Conservation (phyloP, 768 basidiomycete species). For the Tephrocybe sp. region DNA sequence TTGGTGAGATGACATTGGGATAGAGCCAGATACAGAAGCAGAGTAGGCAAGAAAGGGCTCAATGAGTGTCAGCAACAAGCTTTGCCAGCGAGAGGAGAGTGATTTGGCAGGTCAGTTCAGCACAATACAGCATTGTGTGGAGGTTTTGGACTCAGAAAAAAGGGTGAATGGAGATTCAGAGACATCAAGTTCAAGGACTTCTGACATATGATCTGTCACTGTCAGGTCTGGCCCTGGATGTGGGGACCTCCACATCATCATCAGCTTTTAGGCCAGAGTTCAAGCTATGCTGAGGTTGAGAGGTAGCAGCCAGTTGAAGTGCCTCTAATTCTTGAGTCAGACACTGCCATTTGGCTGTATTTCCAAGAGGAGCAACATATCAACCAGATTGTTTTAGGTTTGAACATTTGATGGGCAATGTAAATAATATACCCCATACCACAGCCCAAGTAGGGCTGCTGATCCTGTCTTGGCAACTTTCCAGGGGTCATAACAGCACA, state of each 20-base stretch:
- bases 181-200: too few species aligned
- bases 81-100: constrained; percentile 5
- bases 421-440: constrained; percentile 22
- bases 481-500: neutral
- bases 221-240: neutral
- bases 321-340: neutral
- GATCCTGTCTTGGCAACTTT: neutral
- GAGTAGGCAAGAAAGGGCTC: constrained; percentile 4
- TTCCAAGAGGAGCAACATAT: constrained; percentile 8
- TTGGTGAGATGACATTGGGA: neutral
- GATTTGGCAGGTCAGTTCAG: neutral
- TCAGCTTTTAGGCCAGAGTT: neutral
- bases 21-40: neutral
- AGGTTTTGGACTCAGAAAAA: neutral
- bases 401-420: constrained; percentile 16
- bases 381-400: constrained; percentile 8
- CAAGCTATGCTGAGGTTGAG: neutral
- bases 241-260: neutral
- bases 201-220: neutral
- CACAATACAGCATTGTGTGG: neutral
- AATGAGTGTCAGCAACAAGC: neutral
- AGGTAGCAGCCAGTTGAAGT: neutral
- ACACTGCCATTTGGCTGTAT: neutral
- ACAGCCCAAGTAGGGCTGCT: constrained; percentile 3
- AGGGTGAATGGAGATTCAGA: neutral